A percentile compares a stretch with the other conserved stretches of the same genome.
Evolutionary conservation across 2,329 filamentous ascomycete species (phyloP).

Genomic region (Claviceps sp.): DNA sequence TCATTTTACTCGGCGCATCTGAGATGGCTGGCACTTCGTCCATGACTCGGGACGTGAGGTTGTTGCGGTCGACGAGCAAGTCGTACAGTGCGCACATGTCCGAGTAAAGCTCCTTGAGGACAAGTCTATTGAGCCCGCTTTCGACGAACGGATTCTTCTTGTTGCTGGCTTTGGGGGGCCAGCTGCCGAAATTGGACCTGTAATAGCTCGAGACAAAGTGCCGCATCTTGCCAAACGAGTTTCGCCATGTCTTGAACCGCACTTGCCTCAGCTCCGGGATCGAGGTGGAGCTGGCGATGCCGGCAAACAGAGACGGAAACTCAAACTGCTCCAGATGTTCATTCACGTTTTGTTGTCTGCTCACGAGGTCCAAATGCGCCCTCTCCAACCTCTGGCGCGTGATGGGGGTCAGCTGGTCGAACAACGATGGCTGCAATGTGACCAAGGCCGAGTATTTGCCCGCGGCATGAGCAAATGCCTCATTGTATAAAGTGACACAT

Average conservation of each 20-base stretch:
- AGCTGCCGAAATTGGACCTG: constrained; percentile 47
- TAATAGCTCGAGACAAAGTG: constrained; percentile 58
- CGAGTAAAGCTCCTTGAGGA: constrained; percentile 68
- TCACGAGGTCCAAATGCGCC: constrained; percentile 65
- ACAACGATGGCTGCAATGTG: constrained; percentile 54
- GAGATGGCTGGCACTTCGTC: constrained; percentile 49
- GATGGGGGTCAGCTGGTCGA: constrained; percentile 51
- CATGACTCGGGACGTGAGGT: constrained; percentile 64
- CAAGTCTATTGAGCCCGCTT: constrained; percentile 72
- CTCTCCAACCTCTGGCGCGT: constrained; percentile 73
- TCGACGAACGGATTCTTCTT: constrained; percentile 87
- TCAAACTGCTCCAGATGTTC: constrained; percentile 74
- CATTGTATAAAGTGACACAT: constrained; percentile 70
- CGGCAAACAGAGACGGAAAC: constrained; percentile 79
- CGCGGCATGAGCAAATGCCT: constrained; percentile 82
- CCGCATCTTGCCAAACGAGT: constrained; percentile 60
- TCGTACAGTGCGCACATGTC: constrained; percentile 85
- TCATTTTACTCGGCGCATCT: constrained; percentile 44
- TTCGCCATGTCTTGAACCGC: constrained; percentile 74
- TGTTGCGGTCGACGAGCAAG: constrained; percentile 66
- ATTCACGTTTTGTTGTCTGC: constrained; percentile 57
- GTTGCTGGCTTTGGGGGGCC: constrained; percentile 83
- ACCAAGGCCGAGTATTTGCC: constrained; percentile 71
- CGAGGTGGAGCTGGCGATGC: constrained; percentile 73
- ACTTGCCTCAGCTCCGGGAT: constrained; percentile 62